Conservation (phyloP, 148 eudicot genomes). For the Diospyros lotus region DNA sequence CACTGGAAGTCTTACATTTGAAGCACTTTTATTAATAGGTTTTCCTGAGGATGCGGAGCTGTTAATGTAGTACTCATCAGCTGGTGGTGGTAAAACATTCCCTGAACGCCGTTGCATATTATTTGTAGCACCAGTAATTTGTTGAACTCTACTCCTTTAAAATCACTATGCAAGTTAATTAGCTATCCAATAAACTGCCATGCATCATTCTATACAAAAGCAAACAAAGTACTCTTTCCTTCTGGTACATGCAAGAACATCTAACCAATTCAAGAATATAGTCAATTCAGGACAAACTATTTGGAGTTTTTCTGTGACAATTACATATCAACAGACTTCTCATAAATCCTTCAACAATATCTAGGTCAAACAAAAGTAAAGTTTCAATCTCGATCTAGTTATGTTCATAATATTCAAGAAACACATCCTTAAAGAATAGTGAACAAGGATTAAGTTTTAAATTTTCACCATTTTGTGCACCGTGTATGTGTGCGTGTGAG, state of each 20-base stretch:
- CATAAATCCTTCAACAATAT: background rate
- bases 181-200: constrained; percentile 9
- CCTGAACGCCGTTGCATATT: constrained; percentile 54
- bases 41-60: constrained; percentile 39
- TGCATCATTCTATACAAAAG: background rate
- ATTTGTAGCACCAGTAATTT: constrained; percentile 51
- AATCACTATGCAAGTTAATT: constrained; percentile 28
- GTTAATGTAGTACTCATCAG: constrained; percentile 47
- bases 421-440: background rate
- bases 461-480: background rate
- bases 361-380: background rate
- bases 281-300: background rate
- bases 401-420: background rate
- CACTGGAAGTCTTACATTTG: constrained; percentile 47
- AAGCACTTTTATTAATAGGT: constrained; percentile 38
- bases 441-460: background rate
- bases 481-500: too few species aligned
- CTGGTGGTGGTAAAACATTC: constrained; percentile 60
- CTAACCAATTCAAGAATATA: background rate
- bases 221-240: constrained; percentile 1
- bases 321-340: background rate
- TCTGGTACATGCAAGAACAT: background rate
- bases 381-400: too few species aligned
- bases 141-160: constrained; percentile 60
- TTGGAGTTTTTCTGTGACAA: background rate